Conservation (phyloP, 371 early-diverging fungal species). For the Funneliformis caledonium region DNA sequence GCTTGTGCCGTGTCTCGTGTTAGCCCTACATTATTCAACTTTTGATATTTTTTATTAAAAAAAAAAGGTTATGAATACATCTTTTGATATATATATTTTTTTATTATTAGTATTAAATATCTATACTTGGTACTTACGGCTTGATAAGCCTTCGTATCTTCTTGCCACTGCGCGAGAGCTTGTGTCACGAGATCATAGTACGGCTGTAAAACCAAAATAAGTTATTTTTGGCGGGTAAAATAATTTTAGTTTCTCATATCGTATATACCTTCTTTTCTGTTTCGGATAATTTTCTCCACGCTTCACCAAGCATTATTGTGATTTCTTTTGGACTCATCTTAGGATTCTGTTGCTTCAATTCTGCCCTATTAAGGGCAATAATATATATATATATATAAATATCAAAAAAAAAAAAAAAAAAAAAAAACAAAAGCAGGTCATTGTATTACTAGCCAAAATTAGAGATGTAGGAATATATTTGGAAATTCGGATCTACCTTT, state of each 20-base stretch:
- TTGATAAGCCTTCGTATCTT: slow-evolving; percentile 9
- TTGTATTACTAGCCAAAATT: neutral
- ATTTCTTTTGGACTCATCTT: slow-evolving; percentile 49
- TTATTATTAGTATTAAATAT: no score
- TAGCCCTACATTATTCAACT: neutral
- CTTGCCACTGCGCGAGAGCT: slow-evolving; percentile 1
- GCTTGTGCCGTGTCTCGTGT: neutral
- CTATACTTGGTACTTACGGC: neutral
- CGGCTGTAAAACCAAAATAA: neutral
- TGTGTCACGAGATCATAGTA: neutral
- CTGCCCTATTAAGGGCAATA: slow-evolving; percentile 41
- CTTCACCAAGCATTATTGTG: slow-evolving; percentile 48
- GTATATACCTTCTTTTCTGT: slow-evolving; percentile 44
- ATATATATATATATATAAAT: neutral
- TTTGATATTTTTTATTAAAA: neutral
- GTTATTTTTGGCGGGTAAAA: neutral
- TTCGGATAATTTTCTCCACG: slow-evolving; percentile 50
- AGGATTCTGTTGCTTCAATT: slow-evolving; percentile 48
- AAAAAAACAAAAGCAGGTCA: neutral
- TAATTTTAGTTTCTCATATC: neutral
- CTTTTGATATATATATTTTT: neutral
- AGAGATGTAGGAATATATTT: neutral
- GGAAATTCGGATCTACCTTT: slow-evolving; percentile 43
- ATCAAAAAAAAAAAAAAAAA: neutral
- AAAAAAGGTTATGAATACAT: no score